A percentile compares a stretch with the other conserved stretches of the same genome.
Evolutionary conservation across 768 basidiomycete species (phyloP).

Genomic region (Auriculariales sp.): DNA sequence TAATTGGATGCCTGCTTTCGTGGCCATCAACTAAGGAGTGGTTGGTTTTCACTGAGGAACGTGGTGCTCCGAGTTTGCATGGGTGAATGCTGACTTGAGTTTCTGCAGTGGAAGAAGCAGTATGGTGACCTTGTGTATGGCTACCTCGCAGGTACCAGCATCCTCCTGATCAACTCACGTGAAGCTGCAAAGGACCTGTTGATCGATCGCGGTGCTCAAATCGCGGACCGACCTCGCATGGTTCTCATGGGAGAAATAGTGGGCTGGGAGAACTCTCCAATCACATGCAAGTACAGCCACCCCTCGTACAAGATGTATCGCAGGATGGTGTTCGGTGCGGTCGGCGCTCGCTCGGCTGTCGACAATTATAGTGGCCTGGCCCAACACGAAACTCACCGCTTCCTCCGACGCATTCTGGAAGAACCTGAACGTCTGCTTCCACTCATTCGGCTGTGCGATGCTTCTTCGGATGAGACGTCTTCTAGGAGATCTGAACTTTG

Average conservation of each 20-base stretch:
- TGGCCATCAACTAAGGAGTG: too few species aligned
- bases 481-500: background rate
- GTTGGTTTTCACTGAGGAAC: background rate
- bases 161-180: constrained; percentile 16
- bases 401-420: background rate
- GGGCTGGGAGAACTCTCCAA: background rate
- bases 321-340: background rate
- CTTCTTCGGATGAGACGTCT: background rate
- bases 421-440: background rate
- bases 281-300: background rate
- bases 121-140: constrained; percentile 47
- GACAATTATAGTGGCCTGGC: background rate
- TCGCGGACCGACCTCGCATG: background rate
- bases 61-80: too few species aligned
- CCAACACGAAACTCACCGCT: background rate
- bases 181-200: constrained; percentile 10
- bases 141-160: constrained; percentile 47
- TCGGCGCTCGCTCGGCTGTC: background rate
- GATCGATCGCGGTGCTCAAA: constrained; percentile 7
- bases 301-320: background rate
- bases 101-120: background rate
- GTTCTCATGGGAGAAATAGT: background rate
- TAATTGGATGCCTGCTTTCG: too few species aligned
- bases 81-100: too few species aligned
- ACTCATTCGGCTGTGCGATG: too few species aligned